These are phyloP conservation scores for Ceratobasidium sp. DNA, from an alignment of 1,284 basidiomycete genomes.

Conservation along the genomic window DNA sequence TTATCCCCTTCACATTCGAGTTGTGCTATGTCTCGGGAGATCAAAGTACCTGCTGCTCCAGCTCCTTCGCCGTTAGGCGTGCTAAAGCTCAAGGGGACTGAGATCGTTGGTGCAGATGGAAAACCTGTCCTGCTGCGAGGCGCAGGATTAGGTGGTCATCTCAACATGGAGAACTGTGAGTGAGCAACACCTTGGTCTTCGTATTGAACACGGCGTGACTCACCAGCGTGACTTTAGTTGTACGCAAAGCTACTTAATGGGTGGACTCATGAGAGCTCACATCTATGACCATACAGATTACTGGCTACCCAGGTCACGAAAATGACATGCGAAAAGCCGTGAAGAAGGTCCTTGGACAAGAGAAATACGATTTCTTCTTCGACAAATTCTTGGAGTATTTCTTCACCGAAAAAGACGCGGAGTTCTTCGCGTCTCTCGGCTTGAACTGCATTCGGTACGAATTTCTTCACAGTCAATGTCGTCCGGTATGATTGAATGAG, in stretches of 20 bases:
- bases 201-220: not conserved
- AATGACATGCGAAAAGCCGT: constrained; percentile 57
- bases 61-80: constrained; percentile 45
- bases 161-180: constrained; percentile 51
- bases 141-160: constrained; percentile 48
- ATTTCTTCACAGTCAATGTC: not conserved
- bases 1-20: not conserved
- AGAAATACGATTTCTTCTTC: constrained; percentile 62
- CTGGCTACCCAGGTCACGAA: constrained; percentile 54
- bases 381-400: constrained; percentile 61
- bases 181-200: not conserved
- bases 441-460: constrained; percentile 57
- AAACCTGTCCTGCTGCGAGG: constrained; percentile 47
- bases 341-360: constrained; percentile 57
- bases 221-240: not conserved
- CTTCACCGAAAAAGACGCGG: constrained; percentile 58
- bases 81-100: constrained; percentile 47
- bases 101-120: constrained; percentile 50
- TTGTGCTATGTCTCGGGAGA: constrained; percentile 11
- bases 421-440: constrained; percentile 57
- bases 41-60: constrained; percentile 45
- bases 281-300: constrained; percentile 39
- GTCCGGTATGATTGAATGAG: not conserved
- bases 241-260: not conserved
- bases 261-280: not conserved